Evolutionary conservation across 192 early-diverging fungal species (phyloP), one percentile per base, ranked within the genome.

Genomic region (Entophlyctis helioformis): DNA sequence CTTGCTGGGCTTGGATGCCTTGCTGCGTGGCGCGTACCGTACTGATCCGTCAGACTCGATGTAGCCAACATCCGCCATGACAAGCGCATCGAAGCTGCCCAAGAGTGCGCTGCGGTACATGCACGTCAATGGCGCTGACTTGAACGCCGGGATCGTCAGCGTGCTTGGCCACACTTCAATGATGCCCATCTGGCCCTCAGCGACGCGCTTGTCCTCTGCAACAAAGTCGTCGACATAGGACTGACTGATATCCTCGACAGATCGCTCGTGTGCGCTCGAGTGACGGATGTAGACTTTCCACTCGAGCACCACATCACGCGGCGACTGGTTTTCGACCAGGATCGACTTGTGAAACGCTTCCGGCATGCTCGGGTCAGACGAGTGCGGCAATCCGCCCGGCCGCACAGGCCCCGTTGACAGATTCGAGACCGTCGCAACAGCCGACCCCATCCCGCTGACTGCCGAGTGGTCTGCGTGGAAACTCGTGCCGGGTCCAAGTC

Each of bases 51-150:
- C 60, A 22, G 42, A 22, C 45, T 66, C 58, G 22, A 64, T 46
- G 43, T 72, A 72, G 5, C 60, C 60, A 46, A 72, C 57, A 44
- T 72, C 69, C 21, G 69, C 63, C 2, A 66, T 50, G 13, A 72
- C 20, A 11, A 72, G 15, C 12, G 41, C 50, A 28, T 72, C 59
- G 42, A 54, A 72, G 1, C 16, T 29, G 9, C 69, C 69, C 0
- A 63, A 44, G 27, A 41, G 41, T 2, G 39, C 29, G 27, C 51
- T 60, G 12, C 61, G 36, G 48, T 67, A 67, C 3, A 62, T 45
- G 2, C 59, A 36, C 1, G 56, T 46, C n/a, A n/a, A n/a, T n/a
- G n/a, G n/a, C n/a, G n/a, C n/a, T 9, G 54, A 51, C 38, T 59
- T 61, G 48, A 67, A 67, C 11, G 70, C 54, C 4, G 54, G 49